phyloP scores from a whole-genome alignment of 2,329 filamentous ascomycete genomes.

The Exophiala aquamarina region DNA sequence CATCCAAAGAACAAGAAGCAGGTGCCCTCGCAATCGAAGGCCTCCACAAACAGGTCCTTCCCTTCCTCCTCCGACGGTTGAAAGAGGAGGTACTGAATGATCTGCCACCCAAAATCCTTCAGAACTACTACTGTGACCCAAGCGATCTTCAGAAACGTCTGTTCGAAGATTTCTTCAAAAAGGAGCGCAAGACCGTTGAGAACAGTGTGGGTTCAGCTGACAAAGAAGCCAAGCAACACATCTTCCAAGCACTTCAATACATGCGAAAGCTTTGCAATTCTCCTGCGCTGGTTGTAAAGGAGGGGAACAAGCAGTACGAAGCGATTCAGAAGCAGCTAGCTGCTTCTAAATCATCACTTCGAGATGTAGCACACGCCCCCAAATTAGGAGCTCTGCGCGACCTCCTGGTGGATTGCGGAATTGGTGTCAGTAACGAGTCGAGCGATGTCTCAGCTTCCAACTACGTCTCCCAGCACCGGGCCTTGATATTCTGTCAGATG shows the following conservation, averaged over 20 bases:
- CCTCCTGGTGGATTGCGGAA: slow-evolving; percentile 96
- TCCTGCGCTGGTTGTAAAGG: slow-evolving; percentile 92
- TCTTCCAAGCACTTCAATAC: slow-evolving; percentile 98
- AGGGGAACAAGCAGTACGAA: slow-evolving; percentile 85
- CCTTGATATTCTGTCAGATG: slow-evolving; percentile 98
- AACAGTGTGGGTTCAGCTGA: slow-evolving; percentile 81
- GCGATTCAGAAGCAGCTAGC: slow-evolving; percentile 79
- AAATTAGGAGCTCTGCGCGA: slow-evolving; percentile 90
- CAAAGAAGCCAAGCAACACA: slow-evolving; percentile 94
- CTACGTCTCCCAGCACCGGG: slow-evolving; percentile 93
- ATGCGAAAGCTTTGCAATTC: slow-evolving; percentile 99
- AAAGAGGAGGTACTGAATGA: slow-evolving; percentile 98
- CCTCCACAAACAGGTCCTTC: slow-evolving; percentile 96
- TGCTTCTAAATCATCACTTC: slow-evolving; percentile 75
- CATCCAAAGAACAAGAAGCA: slow-evolving; percentile 96
- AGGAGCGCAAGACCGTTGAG: slow-evolving; percentile 83
- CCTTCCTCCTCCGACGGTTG: slow-evolving; percentile 90
- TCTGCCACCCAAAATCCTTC: slow-evolving; percentile 93
- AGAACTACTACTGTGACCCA: slow-evolving; percentile 98
- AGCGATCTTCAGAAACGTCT: slow-evolving; percentile 92
- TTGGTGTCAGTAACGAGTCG: slow-evolving; percentile 62
- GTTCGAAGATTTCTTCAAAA: slow-evolving; percentile 95
- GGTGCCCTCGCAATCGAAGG: slow-evolving; percentile 95
- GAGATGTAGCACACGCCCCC: slow-evolving; percentile 84
- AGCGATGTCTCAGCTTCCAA: slow-evolving; percentile 54